These are phyloP conservation scores for Fraxinus paxiana DNA, from an alignment of 305 asterid genomes.

Conservation along the genomic window DNA sequence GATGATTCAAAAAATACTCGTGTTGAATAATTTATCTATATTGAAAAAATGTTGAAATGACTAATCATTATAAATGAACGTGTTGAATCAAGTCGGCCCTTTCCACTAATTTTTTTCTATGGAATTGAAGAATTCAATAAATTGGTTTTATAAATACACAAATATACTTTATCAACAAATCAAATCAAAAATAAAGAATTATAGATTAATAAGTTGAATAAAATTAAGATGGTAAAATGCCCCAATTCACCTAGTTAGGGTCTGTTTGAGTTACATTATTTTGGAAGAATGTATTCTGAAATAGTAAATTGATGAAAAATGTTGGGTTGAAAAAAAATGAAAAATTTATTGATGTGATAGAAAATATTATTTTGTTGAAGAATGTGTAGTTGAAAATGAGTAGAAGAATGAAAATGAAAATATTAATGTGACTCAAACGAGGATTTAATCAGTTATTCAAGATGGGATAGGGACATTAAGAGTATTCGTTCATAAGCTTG, in stretches of 20 bases:
- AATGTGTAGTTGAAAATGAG: too few relatives aligned
- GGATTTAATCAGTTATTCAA: too few relatives aligned
- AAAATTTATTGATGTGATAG: too few relatives aligned
- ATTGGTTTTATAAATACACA: neutral
- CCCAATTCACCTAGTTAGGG: neutral
- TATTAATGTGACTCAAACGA: too few relatives aligned
- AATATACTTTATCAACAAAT: neutral
- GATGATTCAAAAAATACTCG: neutral
- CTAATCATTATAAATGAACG: neutral
- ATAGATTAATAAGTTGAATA: neutral
- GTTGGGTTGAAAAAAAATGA: too few relatives aligned
- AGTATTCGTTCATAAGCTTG: neutral
- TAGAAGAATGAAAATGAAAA: too few relatives aligned
- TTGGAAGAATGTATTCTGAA: too few relatives aligned
- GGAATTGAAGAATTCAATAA: neutral
- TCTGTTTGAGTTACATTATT: too few relatives aligned
- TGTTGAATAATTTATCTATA: neutral
- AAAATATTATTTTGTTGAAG: too few relatives aligned
- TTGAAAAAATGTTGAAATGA: too few relatives aligned
- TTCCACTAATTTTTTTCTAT: neutral
- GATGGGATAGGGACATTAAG: neutral
- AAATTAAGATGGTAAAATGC: too few relatives aligned
- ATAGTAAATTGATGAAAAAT: too few relatives aligned
- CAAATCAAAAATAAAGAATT: neutral
- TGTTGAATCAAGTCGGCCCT: neutral